A percentile compares a stretch with the other conserved stretches of the same genome.
phyloP scores from a whole-genome alignment of 1,284 basidiomycete genomes.

The Cryptococcus maquisensis region DNA sequence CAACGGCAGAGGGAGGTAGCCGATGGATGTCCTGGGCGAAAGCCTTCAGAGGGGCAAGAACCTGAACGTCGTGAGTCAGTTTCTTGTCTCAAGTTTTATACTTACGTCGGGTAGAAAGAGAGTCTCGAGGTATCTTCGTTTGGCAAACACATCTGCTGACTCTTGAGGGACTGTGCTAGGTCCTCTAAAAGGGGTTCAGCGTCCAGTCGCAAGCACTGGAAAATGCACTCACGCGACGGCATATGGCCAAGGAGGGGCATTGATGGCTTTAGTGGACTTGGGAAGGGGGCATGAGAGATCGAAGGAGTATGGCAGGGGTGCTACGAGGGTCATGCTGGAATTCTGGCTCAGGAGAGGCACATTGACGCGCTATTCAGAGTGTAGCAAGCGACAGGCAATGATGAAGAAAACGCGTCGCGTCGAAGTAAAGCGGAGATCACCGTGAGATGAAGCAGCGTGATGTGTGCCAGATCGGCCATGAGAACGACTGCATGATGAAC shows the following conservation, averaged over 20 bases:
- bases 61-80: conserved; percentile 7
- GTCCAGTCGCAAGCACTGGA: not conserved
- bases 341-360: no score
- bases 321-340: not conserved
- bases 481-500: not conserved
- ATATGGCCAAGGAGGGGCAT: conserved; percentile 25
- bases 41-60: conserved; percentile 26
- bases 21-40: conserved; percentile 26
- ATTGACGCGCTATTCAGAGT: no score
- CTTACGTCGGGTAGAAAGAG: conserved; percentile 37
- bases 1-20: not conserved
- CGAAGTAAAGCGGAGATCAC: no score
- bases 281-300: conserved; percentile 33
- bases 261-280: conserved; percentile 15
- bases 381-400: not conserved
- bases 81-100: not conserved
- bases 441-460: no score
- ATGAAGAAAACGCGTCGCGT: no score
- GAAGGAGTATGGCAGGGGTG: conserved; percentile 22
- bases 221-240: conserved; percentile 22
- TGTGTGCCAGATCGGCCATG: no score
- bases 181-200: conserved; percentile 15
- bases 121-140: conserved; percentile 36
- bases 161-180: conserved; percentile 17
- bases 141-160: conserved; percentile 10